Evolutionary conservation across 2,329 filamentous ascomycete species (phyloP).

Genomic region (Ascochyta clinopodiicola): DNA sequence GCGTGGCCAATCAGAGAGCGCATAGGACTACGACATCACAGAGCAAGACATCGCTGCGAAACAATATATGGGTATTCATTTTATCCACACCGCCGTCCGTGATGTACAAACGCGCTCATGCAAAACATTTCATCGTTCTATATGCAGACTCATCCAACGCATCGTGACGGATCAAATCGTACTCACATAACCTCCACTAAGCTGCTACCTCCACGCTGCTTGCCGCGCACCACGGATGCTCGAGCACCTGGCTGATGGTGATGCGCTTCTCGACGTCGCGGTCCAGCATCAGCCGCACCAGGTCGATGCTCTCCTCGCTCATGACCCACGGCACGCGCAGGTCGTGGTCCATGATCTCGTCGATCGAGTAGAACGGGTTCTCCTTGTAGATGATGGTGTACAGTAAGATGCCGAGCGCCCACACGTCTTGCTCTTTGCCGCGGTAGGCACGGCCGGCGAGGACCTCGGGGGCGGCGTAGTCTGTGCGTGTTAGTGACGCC

Average conservation of each 20-base stretch:
- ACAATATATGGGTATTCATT: slow-evolving; percentile 6
- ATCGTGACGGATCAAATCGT: not conserved
- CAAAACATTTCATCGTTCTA: slow-evolving; percentile 2
- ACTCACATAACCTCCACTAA: not conserved
- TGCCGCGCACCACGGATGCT: slow-evolving; percentile 78
- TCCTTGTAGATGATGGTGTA: slow-evolving; percentile 99
- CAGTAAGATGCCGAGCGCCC: slow-evolving; percentile 93
- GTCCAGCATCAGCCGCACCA: slow-evolving; percentile 91
- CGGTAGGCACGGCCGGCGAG: slow-evolving; percentile 89
- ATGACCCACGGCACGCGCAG: slow-evolving; percentile 86
- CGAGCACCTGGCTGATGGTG: slow-evolving; percentile 85
- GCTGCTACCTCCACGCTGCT: slow-evolving; percentile 11
- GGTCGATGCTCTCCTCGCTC: slow-evolving; percentile 89
- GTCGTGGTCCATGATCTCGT: slow-evolving; percentile 98
- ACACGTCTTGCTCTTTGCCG: slow-evolving; percentile 97
- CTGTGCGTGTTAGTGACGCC: slow-evolving; percentile 57
- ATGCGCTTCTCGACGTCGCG: slow-evolving; percentile 83
- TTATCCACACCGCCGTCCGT: slow-evolving; percentile 1
- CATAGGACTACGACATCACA: not conserved
- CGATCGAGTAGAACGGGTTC: slow-evolving; percentile 98
- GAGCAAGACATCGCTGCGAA: not conserved
- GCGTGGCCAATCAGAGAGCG: slow-evolving; percentile 3
- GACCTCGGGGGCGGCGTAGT: slow-evolving; percentile 98
- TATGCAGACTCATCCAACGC: not conserved
- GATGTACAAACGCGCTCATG: slow-evolving; percentile 2